These are phyloP conservation scores for Colletotrichum tanaceti DNA, from an alignment of 2,329 filamentous ascomycete species.

Conservation along the genomic window DNA sequence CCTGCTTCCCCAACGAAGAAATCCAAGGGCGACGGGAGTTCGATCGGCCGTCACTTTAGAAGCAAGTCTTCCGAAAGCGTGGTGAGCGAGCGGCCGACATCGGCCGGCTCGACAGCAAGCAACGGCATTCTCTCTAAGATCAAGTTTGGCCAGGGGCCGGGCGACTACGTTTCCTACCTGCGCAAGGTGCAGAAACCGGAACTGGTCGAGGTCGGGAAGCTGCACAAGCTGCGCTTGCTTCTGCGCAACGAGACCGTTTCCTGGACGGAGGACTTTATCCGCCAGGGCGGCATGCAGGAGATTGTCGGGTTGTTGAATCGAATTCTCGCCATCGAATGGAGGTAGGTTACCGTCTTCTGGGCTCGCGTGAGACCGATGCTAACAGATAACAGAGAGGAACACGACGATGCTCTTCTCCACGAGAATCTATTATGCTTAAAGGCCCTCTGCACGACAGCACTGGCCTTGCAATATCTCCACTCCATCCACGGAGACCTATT, in stretches of 20 bases:
- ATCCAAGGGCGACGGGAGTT: slow-evolving; percentile 71
- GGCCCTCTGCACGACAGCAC: slow-evolving; percentile 89
- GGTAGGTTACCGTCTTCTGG: slow-evolving; percentile 68
- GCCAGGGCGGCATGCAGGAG: slow-evolving; percentile 90
- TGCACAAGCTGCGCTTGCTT: slow-evolving; percentile 91
- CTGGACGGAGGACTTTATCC: slow-evolving; percentile 94
- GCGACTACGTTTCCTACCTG: slow-evolving; percentile 88
- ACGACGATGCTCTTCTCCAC: slow-evolving; percentile 92
- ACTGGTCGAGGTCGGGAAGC: slow-evolving; percentile 88
- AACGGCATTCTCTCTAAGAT: slow-evolving; percentile 73
- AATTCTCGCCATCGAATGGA: slow-evolving; percentile 97
- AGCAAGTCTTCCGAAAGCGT: slow-evolving; percentile 80
- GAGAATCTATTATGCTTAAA: slow-evolving; percentile 94
- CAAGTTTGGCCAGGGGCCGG: slow-evolving; percentile 78
- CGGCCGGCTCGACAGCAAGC: slow-evolving; percentile 65
- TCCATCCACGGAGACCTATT: slow-evolving; percentile 85
- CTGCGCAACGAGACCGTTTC: slow-evolving; percentile 94
- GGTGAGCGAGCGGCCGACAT: slow-evolving; percentile 66
- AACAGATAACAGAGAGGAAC: slow-evolving; percentile 77
- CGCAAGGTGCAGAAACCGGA: slow-evolving; percentile 84
- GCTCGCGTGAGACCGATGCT: slow-evolving; percentile 41
- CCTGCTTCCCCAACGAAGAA: slow-evolving; percentile 76
- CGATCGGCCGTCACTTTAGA: slow-evolving; percentile 70
- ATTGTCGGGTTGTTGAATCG: slow-evolving; percentile 87
- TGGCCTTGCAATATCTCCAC: slow-evolving; percentile 84